These are phyloP conservation scores for Calonectria naviculata DNA, from an alignment of 2,329 filamentous ascomycete species.

Conservation along the genomic window DNA sequence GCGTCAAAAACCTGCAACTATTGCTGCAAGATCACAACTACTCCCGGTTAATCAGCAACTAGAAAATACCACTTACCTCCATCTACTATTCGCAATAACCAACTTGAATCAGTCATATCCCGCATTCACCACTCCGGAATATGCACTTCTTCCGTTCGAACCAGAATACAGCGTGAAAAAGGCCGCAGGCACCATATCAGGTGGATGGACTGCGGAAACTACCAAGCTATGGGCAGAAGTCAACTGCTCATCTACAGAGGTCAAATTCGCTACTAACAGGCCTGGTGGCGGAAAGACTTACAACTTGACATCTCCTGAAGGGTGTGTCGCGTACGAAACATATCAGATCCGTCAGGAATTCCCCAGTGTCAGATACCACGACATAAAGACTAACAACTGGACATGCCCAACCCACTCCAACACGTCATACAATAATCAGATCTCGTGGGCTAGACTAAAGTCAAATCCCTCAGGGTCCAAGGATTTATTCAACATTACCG, in stretches of 20 bases:
- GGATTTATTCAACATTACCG: neutral
- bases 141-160: neutral
- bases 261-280: no score
- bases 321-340: no score
- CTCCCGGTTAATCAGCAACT: neutral
- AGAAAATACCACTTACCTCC: neutral
- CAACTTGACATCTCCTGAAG: no score
- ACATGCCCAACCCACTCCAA: no score
- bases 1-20: neutral
- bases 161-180: neutral
- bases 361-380: no score
- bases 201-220: neutral
- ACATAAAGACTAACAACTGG: no score
- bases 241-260: neutral
- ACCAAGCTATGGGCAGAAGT: neutral
- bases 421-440: no score
- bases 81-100: neutral
- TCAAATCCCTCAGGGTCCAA: no score
- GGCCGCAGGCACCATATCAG: neutral
- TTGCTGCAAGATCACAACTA: neutral
- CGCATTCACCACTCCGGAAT: neutral
- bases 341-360: no score
- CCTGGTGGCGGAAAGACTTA: no score
- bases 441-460: no score
- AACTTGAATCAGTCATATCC: neutral